Evolutionary conservation across 768 basidiomycete genomes (phyloP).

Genomic region (Austroboletus festivus): DNA sequence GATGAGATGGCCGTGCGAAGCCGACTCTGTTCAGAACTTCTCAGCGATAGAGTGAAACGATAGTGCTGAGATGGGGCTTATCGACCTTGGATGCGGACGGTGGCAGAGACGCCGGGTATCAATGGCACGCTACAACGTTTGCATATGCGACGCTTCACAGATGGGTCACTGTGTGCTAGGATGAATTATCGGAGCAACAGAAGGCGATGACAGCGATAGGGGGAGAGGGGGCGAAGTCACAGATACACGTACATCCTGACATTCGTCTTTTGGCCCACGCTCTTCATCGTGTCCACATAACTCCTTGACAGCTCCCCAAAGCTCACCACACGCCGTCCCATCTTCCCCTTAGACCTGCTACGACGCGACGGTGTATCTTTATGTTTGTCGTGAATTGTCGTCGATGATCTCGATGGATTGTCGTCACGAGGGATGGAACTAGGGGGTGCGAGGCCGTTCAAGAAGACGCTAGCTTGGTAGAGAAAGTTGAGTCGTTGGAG

Average conservation of each 20-base stretch:
- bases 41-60: not conserved
- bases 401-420: not conserved
- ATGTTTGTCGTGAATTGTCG: not conserved
- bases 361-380: too few relatives aligned
- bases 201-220: too few relatives aligned
- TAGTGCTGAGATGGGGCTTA: not conserved
- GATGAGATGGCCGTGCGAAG: conserved; percentile 52
- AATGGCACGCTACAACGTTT: conserved; percentile 62
- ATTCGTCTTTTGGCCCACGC: conserved; percentile 71
- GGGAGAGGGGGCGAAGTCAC: not conserved
- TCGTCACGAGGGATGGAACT: not conserved
- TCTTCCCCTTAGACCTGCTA: conserved; percentile 3
- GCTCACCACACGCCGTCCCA: conserved; percentile 30
- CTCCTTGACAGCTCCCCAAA: conserved; percentile 56
- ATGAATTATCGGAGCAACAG: not conserved
- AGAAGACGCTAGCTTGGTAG: conserved; percentile 73
- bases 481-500: conserved; percentile 84
- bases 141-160: conserved; percentile 80
- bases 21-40: conserved; percentile 31
- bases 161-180: conserved; percentile 60
- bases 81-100: conserved; percentile 52
- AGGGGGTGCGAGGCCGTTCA: conserved; percentile 39
- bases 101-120: conserved; percentile 64
- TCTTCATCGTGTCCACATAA: conserved; percentile 64
- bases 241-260: conserved; percentile 61